Base-by-base conservation (phyloP, 805 yeast species). In the Starmera quercuum region DNA sequence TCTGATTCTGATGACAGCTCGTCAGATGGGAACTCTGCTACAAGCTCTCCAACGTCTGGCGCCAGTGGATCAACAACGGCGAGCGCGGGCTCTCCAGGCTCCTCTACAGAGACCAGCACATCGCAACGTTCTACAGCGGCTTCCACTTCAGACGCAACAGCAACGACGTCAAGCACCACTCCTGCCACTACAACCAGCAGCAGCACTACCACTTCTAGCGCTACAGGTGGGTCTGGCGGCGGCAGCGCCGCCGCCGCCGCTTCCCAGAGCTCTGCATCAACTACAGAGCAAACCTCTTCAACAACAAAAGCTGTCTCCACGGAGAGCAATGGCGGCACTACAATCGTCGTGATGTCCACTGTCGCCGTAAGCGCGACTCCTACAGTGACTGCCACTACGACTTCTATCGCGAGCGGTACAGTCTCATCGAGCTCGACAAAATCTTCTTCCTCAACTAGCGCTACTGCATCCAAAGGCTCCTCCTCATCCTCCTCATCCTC, bases 251-350 rank as follows among this genome's bases (percentile, higher is more conserved):
- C 22, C 20, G 30, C 6, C 20, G 11, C 39, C 7, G 20, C 38
- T 20, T 18, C 35, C 14, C 20, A 44, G 13, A 20, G 38, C 5
- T 19, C 40, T 3, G 30, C 44, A 12, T 13, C 36, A 10, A 22
- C 34, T 7, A 17, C 53, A 11, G 26, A 54, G 6, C 26, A 52
- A 7, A 18, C 55, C 5, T 22, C 53, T 8, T 26, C 47, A 18
- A 34, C 58, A 13, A 30, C 49, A 5, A 33, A 59, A 15, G 40
- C 57, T 4, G 41, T 46, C 2, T 37, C 54, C 4, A 43, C 49
- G 10, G 33, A 34, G 20, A 35, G 34, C 10, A 30, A 19, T 2
- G 30, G 47, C 14, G 51, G 47, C 10, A 33, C 45, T 7, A 47
- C 53, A 2, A 27, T 44, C 10, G 40, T 46, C 18, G 39, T 45